Evolutionary conservation across 805 yeast genomes (phyloP), one percentile per base, ranked within the genome.

Genomic region (Lipomyces starkeyi): DNA sequence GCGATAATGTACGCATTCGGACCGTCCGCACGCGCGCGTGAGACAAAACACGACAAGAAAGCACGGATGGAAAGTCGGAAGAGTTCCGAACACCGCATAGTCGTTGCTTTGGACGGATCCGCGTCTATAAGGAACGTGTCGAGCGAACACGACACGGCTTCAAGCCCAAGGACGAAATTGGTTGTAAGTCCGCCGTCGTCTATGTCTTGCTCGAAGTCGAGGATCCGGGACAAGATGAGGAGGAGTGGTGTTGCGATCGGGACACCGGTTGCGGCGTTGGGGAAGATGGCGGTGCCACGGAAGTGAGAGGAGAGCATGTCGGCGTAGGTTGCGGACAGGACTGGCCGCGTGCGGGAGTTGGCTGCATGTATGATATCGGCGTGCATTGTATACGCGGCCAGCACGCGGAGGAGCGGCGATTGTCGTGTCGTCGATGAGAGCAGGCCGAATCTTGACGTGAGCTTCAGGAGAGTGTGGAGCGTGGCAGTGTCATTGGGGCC

Each of bases 231-330:
- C 58, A 65, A 47, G 34, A 65, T 22, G 13, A 65, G 59, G 35
- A 65, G 55, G 14, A 65, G n/a, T 58, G 68, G 62, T 34, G 68
- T 65, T 43, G 68, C 29, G 27, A 65, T 57, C 17, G 64, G 59
- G 7, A 65, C 29, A 6, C 64, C 68, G 17, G 64, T 65, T 2
- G 62, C 64, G 7, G 64, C 68, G 8, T 57, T 58, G 6, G 65
- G 56, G 52, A 62, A 65, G 3, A 62, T 40, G 32, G 53, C 9
- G 22, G 22, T 58, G 13, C 68, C 68, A 13, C 59, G 20, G 8
- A 60, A 2, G 40, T 49, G 54, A 2, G 14, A 2, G 29, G 61
- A 62, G 22, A 65, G 61, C 65, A 65, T 65, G 49, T 43, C 63
- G 53, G 63, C 43, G 40, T 65, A 65, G 9, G 61, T 62, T 6